These are phyloP conservation scores for Marasmius fiardii DNA, from an alignment of 1,284 basidiomycete genomes.

Conservation along the genomic window DNA sequence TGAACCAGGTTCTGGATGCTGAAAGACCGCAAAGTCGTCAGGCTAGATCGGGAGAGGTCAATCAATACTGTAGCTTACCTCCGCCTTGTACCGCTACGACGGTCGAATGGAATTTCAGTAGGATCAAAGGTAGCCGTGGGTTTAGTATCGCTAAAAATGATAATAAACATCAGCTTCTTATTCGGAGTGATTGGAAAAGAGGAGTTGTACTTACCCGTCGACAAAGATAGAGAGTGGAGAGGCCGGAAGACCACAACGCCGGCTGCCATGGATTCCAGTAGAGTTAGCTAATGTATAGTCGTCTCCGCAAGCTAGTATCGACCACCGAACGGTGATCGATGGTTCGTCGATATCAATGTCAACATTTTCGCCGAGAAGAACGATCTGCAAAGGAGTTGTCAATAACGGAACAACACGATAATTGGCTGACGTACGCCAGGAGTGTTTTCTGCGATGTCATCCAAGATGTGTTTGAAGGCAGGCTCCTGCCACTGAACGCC, in stretches of 20 bases:
- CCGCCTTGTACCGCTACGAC: slow-evolving; percentile 34
- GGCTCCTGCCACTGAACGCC: slow-evolving; percentile 40
- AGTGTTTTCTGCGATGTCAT: slow-evolving; percentile 35
- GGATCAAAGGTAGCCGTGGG: slow-evolving; percentile 47
- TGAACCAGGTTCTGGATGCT: slow-evolving; percentile 56
- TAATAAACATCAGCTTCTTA: slow-evolving; percentile 3
- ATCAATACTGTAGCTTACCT: slow-evolving; percentile 28
- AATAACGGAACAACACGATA: background rate
- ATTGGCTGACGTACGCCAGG: slow-evolving; percentile 41
- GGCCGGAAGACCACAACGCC: slow-evolving; percentile 44
- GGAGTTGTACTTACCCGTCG: slow-evolving; percentile 37
- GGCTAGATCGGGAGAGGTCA: background rate
- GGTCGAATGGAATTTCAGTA: slow-evolving; percentile 37
- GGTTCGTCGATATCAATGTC: slow-evolving; percentile 35
- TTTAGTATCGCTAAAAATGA: slow-evolving; percentile 27
- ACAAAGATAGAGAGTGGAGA: slow-evolving; percentile 43
- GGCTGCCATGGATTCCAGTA: slow-evolving; percentile 43
- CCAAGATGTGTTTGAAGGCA: slow-evolving; percentile 37
- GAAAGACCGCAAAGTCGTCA: background rate
- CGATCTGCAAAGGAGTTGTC: slow-evolving; percentile 2
- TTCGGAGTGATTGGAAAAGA: background rate
- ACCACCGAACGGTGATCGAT: slow-evolving; percentile 53
- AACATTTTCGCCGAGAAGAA: slow-evolving; percentile 14
- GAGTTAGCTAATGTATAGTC: slow-evolving; percentile 45
- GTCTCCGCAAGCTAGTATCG: slow-evolving; percentile 50